These are phyloP conservation scores for Pseudogymnoascus sp. DNA, from an alignment of 2,329 filamentous ascomycete genomes.

Conservation along the genomic window DNA sequence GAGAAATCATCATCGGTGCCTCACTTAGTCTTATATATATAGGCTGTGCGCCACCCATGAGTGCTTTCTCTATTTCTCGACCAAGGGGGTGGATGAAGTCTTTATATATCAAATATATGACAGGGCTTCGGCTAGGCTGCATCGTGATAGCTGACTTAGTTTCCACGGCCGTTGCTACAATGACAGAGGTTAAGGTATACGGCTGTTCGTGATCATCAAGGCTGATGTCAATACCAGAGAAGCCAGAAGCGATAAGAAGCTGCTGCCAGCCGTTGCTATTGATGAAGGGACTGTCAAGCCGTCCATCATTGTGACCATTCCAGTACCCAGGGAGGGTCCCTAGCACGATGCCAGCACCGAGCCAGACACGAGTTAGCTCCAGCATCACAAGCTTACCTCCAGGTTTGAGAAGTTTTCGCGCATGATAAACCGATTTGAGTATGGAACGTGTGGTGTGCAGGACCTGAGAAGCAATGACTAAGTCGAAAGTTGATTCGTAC, in stretches of 20 bases:
- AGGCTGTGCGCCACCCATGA: too few relatives aligned
- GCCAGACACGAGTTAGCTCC: constrained; percentile 27
- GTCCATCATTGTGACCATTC: constrained; percentile 25
- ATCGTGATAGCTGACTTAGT: neutral
- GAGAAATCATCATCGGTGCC: too few relatives aligned
- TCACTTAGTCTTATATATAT: too few relatives aligned
- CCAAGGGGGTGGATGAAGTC: neutral
- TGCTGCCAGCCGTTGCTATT: constrained; percentile 28
- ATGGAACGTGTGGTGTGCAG: constrained; percentile 32
- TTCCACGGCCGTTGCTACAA: constrained; percentile 10
- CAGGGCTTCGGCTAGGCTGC: neutral
- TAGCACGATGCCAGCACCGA: constrained; percentile 18
- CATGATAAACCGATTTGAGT: constrained; percentile 25
- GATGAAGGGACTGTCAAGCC: constrained; percentile 24
- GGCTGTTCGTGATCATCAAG: constrained; percentile 7
- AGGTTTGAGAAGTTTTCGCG: constrained; percentile 33
- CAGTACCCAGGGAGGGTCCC: constrained; percentile 27
- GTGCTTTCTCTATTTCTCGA: too few relatives aligned
- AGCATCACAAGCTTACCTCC: constrained; percentile 39
- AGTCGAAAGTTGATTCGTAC: constrained; percentile 29
- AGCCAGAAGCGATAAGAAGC: constrained; percentile 27
- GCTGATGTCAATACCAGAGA: constrained; percentile 28
- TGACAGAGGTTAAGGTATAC: constrained; percentile 8
- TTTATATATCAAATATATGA: neutral
- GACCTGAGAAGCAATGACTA: constrained; percentile 33